Percentiles rank a stretch among this genome's conserved stretches.
These are phyloP conservation scores for Protomyces macrosporus DNA, from an alignment of 1,139 yeast species.

Conservation along the genomic window DNA sequence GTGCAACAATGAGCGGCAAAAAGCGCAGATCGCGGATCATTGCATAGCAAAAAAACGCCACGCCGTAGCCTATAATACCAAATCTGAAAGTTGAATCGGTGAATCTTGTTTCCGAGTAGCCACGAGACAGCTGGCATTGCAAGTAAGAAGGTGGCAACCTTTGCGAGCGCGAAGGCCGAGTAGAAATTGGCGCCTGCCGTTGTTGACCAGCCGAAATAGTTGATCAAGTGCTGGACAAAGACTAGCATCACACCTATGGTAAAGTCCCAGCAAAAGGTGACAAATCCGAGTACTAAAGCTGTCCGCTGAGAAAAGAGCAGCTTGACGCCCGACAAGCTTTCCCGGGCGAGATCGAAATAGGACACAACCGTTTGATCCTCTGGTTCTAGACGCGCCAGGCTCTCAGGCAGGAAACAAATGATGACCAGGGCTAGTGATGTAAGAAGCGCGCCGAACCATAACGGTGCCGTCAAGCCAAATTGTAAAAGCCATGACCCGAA, in stretches of 20 bases:
- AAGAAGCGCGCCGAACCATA: not conserved
- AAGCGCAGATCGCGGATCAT: not conserved
- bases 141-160: not conserved
- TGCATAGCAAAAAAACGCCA: conserved; percentile 34
- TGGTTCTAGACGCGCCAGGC: not conserved
- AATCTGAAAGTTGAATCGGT: not conserved
- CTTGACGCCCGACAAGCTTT: not conserved
- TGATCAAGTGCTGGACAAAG: not conserved
- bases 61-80: not conserved
- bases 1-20: not conserved
- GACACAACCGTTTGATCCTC: not conserved
- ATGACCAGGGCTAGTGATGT: not conserved
- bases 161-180: not conserved
- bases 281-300: not conserved
- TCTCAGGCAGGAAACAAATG: not conserved
- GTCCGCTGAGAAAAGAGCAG: not conserved
- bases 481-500: not conserved
- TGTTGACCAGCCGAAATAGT: not conserved
- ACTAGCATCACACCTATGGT: not conserved
- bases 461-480: not conserved
- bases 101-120: not conserved
- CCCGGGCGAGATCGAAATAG: not conserved
- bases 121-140: not conserved
- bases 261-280: not conserved
- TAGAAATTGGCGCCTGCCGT: not conserved